phyloP scores from a whole-genome alignment of 805 yeast species.

The Metschnikowia vanudenii region DNA sequence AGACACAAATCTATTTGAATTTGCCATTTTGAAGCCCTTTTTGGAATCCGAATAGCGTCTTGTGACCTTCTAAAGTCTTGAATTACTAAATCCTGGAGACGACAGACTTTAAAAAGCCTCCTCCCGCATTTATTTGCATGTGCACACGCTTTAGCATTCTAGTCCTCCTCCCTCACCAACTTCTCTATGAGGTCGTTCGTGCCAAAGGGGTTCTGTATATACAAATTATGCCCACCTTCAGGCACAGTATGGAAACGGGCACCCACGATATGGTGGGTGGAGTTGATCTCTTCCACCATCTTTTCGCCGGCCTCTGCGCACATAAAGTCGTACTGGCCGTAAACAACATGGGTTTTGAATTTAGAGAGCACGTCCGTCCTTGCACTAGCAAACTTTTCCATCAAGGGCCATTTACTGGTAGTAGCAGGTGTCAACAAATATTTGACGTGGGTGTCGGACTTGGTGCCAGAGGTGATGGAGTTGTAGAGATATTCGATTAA shows the following conservation, averaged over 20 bases:
- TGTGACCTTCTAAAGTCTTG: too few species aligned
- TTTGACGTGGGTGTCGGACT: conserved; percentile 44
- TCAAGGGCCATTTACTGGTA: conserved; percentile 62
- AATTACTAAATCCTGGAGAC: too few species aligned
- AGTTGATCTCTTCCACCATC: conserved; percentile 26
- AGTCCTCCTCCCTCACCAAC: conserved; percentile 14
- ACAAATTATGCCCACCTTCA: conserved; percentile 46
- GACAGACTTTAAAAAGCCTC: too few species aligned
- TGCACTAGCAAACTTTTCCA: conserved; percentile 47
- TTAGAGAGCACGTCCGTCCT: conserved; percentile 22
- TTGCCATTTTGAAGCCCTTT: too few species aligned
- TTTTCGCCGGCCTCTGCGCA: conserved; percentile 51
- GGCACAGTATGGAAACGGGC: conserved; percentile 18
- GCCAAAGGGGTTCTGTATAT: conserved; percentile 46
- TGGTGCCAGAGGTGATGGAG: conserved; percentile 38
- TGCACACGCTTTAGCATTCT: too few species aligned
- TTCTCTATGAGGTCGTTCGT: conserved; percentile 29
- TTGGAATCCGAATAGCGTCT: too few species aligned
- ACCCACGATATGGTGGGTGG: neutral
- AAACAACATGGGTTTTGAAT: conserved; percentile 47
- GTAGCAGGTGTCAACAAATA: conserved; percentile 55
- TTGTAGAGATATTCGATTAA: conserved; percentile 43
- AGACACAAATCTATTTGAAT: too few species aligned
- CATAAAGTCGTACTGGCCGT: conserved; percentile 80
- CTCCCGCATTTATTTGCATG: too few species aligned